Evolutionary conservation across 2,329 filamentous ascomycete genomes (phyloP), one percentile per base, ranked within the genome.

Genomic region (Calonectria fujianensis): DNA sequence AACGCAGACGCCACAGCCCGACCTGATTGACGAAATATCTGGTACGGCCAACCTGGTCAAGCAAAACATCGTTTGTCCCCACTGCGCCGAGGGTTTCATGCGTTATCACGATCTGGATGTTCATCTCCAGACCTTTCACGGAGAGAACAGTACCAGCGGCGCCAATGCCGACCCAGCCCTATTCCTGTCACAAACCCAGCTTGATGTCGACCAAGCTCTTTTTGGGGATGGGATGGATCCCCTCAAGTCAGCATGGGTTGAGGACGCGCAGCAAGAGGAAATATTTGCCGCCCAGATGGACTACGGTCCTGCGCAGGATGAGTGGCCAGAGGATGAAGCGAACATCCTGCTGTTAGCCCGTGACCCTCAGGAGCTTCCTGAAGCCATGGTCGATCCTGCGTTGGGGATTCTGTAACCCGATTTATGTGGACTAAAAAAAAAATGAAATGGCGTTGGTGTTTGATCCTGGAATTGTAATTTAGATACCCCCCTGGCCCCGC

Each of bases 81-180:
- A 86, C 20, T 92, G 90, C 74, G 71, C 77, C 9, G 82, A 86
- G 41, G 85, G 84, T 20, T 91, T 91, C 76, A 83, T 86, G 50
- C 88, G 90, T 39, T 86, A 88, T 71, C 85, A 87, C 74, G 90
- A 91, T 69, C 84, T 91, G 13, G 83, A 88, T 54, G 76, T 83
- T 3, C 90, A 92, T 77, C 69, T 89, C 3, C 82, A 83, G 81
- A 70, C 84, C 83, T 64, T 81, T 69, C 79, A 82, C 64, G 68
- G 64, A 39, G 61, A 73, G 48, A 18, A 37, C 35, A 50, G 69
- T 39, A 50, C 41, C 45, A 51, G 69, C 51, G 52, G 37, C 39
- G 11, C 73, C 3, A 69, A 66, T 64, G 37, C 73, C 11, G 78
- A 82, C 27, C 78, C 80, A 9, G 75, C 75, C 18, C 73, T 80